Evolutionary conservation across 305 asterid species (phyloP).

Genomic region (Fraxinus sp.): DNA sequence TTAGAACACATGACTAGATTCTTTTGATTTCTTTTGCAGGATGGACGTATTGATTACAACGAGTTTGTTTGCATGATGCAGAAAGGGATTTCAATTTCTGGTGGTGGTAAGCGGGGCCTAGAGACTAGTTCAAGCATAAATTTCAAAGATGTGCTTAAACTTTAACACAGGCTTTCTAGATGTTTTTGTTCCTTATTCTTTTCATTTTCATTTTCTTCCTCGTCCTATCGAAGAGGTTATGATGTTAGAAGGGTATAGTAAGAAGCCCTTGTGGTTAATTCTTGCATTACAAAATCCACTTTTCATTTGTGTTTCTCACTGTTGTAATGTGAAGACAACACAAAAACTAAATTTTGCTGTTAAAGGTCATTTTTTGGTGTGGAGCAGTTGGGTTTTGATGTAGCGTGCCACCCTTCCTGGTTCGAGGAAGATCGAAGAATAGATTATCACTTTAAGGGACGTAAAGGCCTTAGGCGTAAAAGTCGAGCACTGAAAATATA

Average conservation of each 20-base stretch:
- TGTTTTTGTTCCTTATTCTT: not conserved
- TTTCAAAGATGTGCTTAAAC: conserved; percentile 71
- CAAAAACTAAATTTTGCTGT: not conserved
- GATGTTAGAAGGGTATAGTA: conserved; percentile 17
- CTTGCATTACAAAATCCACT: not conserved
- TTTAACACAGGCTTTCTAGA: conserved; percentile 26
- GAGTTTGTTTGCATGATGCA: conserved; percentile 98
- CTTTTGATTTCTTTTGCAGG: conserved; percentile 43
- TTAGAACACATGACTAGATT: not conserved
- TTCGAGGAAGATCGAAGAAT: not conserved
- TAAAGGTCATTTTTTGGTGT: not conserved
- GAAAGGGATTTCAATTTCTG: conserved; percentile 66
- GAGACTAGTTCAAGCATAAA: conserved; percentile 83
- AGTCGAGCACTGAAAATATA: not conserved
- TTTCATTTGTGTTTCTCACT: not conserved
- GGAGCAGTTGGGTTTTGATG: not conserved
- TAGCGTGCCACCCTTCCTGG: not conserved
- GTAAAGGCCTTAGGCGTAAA: not conserved
- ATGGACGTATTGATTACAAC: conserved; percentile 83
- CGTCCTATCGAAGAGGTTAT: not conserved
- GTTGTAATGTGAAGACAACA: not conserved
- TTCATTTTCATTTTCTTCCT: conserved; percentile 14
- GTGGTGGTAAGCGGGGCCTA: conserved; percentile 58
- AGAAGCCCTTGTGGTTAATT: conserved; percentile 10
- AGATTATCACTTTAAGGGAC: not conserved